Base-by-base conservation (phyloP, 2,329 filamentous ascomycete species). In the Pseudogymnoascus sp. region DNA sequence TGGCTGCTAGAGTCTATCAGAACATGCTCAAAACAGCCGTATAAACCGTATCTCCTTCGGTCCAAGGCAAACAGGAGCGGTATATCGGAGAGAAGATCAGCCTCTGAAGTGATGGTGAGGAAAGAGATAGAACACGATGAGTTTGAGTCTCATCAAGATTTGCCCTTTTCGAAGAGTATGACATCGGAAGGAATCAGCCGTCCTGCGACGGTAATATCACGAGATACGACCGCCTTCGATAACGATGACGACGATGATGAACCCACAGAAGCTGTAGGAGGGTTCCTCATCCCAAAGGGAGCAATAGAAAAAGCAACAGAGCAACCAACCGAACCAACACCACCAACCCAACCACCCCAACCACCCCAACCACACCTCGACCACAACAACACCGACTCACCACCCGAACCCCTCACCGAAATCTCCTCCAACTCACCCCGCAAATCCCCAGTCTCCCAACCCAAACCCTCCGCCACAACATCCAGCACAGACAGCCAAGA, bases 1-100 rank as follows among this genome's bases (percentile, higher is more conserved):
- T 99, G 95, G 95, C 79, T 99, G 2, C 95, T 90, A 87, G 83
- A 88, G 61, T 95, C 89, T 67, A 86, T 97, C 60, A 79, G 81
- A 70, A 83, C 78, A 0, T 84, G 84, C 31, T 73, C 78, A 62
- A 78, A 76, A 69, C 77, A 82, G 63, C 70, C 79, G 10, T 81
- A 81, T 60, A 74, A 77, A 21, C 73, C 77, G 31, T 84, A 82
- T 70, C 67, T 73, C 77, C 60, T 70, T 70, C 31, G 70, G 40
- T 40, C 68, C 63, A 64, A 60, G 36, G 62, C 3, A 38, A 60
- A 28, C 37, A 40, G n/a, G 59, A 23, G 16, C 16, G 18, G 59
- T 60, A 10, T 37, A 14, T 21, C 5, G 16, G 12, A 38, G 18
- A 60, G 34, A 38, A 60, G 34, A 60, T 60, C 34, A 31, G 16